Evolutionary conservation across 2,329 filamentous ascomycete species (phyloP).

Genomic region (Trichophyton benhamiae): DNA sequence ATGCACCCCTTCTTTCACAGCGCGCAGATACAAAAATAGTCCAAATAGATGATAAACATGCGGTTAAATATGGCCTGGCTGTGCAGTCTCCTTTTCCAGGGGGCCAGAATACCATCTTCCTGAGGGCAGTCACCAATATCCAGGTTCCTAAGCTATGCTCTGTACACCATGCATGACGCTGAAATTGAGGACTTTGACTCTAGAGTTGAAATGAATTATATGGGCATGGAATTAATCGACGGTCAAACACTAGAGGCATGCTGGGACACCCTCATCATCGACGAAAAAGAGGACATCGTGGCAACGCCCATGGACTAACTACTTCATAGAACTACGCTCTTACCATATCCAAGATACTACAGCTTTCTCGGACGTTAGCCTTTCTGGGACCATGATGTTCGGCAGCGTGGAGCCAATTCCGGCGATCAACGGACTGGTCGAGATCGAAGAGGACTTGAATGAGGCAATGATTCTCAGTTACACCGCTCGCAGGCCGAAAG

Average conservation of each 20-base stretch:
- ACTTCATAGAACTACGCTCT: conserved; percentile 17
- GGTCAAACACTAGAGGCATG: conserved; percentile 16
- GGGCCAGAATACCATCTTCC: conserved; percentile 25
- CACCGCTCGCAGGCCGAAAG: conserved; percentile 9
- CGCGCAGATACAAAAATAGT: conserved; percentile 16
- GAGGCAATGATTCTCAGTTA: conserved; percentile 20
- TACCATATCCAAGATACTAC: conserved; percentile 17
- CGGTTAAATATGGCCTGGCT: conserved; percentile 19
- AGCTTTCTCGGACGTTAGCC: conserved; percentile 18
- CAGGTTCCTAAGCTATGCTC: conserved; percentile 22
- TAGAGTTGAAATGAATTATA: conserved; percentile 15
- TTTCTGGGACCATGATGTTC: conserved; percentile 21
- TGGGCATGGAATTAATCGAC: conserved; percentile 23
- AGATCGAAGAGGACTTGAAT: conserved; percentile 19
- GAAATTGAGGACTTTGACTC: conserved; percentile 1
- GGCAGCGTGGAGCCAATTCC: conserved; percentile 17
- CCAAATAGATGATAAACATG: conserved; percentile 15
- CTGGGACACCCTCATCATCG: conserved; percentile 15
- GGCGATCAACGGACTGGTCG: conserved; percentile 21
- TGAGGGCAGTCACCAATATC: conserved; percentile 17
- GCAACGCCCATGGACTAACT: conserved; percentile 12
- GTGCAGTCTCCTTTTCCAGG: conserved; percentile 17
- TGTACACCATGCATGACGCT: conserved; percentile 17
- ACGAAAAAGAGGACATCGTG: conserved; percentile 18
- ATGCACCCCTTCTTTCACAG: background rate